These are phyloP conservation scores for Jatropha multifida DNA, from an alignment of 441 rosid species.

Conservation along the genomic window DNA sequence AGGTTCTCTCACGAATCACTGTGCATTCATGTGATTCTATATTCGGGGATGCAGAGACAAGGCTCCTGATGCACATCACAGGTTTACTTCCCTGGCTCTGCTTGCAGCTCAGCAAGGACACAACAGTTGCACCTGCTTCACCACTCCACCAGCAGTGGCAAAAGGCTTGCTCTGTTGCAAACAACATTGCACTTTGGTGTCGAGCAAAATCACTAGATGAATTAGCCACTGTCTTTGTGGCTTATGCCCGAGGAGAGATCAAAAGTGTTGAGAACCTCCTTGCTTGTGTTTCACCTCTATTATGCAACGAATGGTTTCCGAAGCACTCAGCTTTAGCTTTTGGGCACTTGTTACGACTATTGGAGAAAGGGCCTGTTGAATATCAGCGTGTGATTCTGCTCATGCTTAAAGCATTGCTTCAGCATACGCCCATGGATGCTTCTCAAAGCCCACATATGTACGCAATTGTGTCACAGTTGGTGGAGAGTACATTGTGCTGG, in stretches of 20 bases:
- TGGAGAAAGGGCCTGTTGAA: slow-evolving; percentile 95
- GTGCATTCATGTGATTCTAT: slow-evolving; percentile 94
- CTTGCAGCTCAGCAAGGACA: slow-evolving; percentile 85
- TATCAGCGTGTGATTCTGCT: slow-evolving; percentile 90
- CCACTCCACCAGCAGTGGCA: slow-evolving; percentile 87
- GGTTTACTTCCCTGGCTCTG: slow-evolving; percentile 99
- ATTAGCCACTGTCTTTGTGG: slow-evolving; percentile 68
- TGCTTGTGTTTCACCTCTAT: slow-evolving; percentile 78
- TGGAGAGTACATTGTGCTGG: slow-evolving; percentile 95
- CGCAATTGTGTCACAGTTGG: slow-evolving; percentile 90
- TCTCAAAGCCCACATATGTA: slow-evolving; percentile 99
- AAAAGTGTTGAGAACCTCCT: slow-evolving; percentile 79
- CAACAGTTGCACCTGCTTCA: slow-evolving; percentile 53
- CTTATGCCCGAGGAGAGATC: slow-evolving; percentile 76
- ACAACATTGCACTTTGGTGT: slow-evolving; percentile 87
- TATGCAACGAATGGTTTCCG: slow-evolving; percentile 95
- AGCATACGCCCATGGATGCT: slow-evolving; percentile 98
- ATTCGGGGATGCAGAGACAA: slow-evolving; percentile 89
- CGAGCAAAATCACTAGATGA: slow-evolving; percentile 78
- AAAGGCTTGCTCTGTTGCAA: slow-evolving; percentile 85
- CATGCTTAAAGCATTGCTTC: slow-evolving; percentile 93
- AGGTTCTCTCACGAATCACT: slow-evolving; percentile 84
- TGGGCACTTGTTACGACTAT: slow-evolving; percentile 86
- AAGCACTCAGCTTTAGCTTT: slow-evolving; percentile 97
- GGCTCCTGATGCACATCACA: slow-evolving; percentile 95